Evolutionary conservation across 371 early-diverging fungal genomes (phyloP), one percentile per base, ranked within the genome.

Genomic region (Mucor racemosus): DNA sequence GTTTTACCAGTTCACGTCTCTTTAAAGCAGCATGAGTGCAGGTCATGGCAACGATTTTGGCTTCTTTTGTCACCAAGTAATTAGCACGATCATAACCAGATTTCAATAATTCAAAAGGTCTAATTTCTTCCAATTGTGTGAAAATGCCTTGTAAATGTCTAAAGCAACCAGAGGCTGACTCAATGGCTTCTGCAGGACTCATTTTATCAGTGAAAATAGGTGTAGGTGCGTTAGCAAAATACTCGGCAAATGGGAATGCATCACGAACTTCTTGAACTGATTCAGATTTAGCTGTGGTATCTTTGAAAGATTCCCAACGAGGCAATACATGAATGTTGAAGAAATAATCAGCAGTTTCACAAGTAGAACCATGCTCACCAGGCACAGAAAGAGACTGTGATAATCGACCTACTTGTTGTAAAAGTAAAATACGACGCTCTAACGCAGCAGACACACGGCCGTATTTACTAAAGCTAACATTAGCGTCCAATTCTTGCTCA

Each of bases 11-110:
- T 75, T 97, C 97, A 1, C 88, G 81, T 41, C 95, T 84, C 76
- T 91, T 91, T 42, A 99, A 83, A 4, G 98, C 95, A 13, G 97
- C 97, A 71, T 97, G 95, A 0, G 96, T 96, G 74, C 95, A 94
- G 0, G 98, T 98, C 92, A 99, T 93, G 41, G 97, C 99, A 61
- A 98, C 90, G 38, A 99, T 93, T 66, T 91, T 89, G 48, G 99
- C 98, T 72, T 98, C 97, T 69, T 96, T 96, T 8, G 93, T 90
- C 64, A 99, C 77, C 56, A 99, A 67, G 70, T 97, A 98, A 74
- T 96, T 92, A 48, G 93, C 87, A 36, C 97, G 87, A 60, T 97
- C 97, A 39, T 82, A 77, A 40, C 86, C 78, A 13, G 88, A 88
- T 10, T 92, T 83, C 44, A 99, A 78, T 35, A 99, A 76, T 77